Conservation (phyloP, 768 basidiomycete genomes). For the Cystobasidiopsis lactophilus region DNA sequence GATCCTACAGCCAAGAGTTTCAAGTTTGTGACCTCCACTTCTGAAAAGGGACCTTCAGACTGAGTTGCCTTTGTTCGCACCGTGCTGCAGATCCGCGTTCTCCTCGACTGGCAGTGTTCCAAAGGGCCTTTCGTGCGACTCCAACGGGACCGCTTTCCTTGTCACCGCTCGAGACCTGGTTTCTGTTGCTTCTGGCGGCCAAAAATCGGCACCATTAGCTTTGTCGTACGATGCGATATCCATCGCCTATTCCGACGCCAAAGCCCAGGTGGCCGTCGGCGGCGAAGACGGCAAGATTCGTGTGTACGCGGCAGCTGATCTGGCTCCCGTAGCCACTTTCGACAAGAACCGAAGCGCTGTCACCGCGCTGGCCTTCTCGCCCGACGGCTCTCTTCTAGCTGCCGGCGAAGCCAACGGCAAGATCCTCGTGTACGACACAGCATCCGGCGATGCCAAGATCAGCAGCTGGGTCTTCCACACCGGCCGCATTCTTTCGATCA, state of each 20-base stretch:
- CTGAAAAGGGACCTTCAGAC: not conserved
- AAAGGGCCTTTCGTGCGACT: conserved; percentile 37
- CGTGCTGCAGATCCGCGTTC: not conserved
- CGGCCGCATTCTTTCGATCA: conserved; percentile 53
- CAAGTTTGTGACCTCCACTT: conserved; percentile 27
- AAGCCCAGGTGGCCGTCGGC: not conserved
- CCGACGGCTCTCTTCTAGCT: conserved; percentile 50
- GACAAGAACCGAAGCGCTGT: conserved; percentile 50
- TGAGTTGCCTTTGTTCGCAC: not conserved
- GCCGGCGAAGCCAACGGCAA: conserved; percentile 74
- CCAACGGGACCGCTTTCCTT: conserved; percentile 45
- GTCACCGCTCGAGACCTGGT: conserved; percentile 30
- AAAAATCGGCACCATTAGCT: not conserved
- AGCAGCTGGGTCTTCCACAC: conserved; percentile 71
- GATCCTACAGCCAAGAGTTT: conserved; percentile 30
- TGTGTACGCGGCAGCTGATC: conserved; percentile 37
- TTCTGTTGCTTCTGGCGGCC: not conserved
- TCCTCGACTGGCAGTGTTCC: conserved; percentile 33
- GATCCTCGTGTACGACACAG: conserved; percentile 52
- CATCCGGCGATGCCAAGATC: conserved; percentile 35
- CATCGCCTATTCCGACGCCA: not conserved
- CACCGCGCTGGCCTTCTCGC: conserved; percentile 54
- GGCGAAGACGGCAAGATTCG: conserved; percentile 2
- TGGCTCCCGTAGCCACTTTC: conserved; percentile 41
- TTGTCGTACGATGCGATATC: not conserved